Conservation (phyloP, 352 stramenopile species). For the Peronospora destructor region DNA sequence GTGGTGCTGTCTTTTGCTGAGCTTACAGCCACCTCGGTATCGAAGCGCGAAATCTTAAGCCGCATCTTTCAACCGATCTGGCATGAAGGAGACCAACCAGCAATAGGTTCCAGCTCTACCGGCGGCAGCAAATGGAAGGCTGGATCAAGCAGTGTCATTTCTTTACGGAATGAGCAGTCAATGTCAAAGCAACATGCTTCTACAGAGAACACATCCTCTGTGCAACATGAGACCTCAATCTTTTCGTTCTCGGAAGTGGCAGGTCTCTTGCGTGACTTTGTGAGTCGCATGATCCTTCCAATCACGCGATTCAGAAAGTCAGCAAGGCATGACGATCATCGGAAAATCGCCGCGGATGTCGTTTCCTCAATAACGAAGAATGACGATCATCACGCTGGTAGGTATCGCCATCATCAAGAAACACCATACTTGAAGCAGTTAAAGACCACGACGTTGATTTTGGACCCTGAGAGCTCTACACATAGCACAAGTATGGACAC, state of each 20-base stretch:
- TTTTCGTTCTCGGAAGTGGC: slow-evolving; percentile 18
- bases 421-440: background rate
- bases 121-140: slow-evolving; percentile 1
- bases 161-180: background rate
- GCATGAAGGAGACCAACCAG: slow-evolving; percentile 19
- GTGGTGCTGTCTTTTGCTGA: slow-evolving; percentile 53
- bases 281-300: slow-evolving; percentile 31
- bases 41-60: slow-evolving; percentile 36
- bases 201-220: background rate
- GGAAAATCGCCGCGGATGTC: background rate
- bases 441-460: background rate
- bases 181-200: background rate
- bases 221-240: background rate
- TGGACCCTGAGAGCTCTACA: background rate
- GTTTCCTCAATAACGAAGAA: background rate
- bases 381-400: background rate
- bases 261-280: slow-evolving; percentile 15
- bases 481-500: background rate
- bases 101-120: background rate
- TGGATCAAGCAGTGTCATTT: slow-evolving; percentile 3
- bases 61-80: slow-evolving; percentile 33
- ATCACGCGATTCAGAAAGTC: slow-evolving; percentile 14
- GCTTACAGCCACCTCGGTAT: slow-evolving; percentile 13
- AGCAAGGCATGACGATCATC: background rate
- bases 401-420: background rate